phyloP scores from a whole-genome alignment of 2,329 filamentous ascomycete species.

The Ambrosiella xylebori region DNA sequence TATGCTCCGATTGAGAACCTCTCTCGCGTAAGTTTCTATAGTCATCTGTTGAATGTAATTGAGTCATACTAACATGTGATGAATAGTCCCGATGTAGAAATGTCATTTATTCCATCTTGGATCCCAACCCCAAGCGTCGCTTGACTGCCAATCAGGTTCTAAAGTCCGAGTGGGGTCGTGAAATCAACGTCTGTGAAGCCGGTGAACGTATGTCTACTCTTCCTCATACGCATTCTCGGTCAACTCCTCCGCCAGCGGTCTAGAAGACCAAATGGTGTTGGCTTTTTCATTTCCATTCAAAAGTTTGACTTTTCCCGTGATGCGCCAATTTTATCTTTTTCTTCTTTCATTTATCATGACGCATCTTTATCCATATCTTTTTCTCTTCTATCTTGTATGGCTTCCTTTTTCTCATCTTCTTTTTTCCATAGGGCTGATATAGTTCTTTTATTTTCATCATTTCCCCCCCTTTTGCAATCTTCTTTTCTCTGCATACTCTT shows the following conservation, averaged over 20 bases:
- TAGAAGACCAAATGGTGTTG: neutral
- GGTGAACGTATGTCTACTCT: slow-evolving; percentile 62
- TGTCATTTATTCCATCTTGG: slow-evolving; percentile 95
- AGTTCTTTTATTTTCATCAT: slow-evolving; percentile 1
- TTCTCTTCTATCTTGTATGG: neutral
- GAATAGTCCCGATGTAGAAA: slow-evolving; percentile 83
- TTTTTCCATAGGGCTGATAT: neutral
- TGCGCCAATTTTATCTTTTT: neutral
- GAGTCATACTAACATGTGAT: slow-evolving; percentile 4
- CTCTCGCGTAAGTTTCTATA: slow-evolving; percentile 55
- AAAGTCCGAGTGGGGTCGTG: slow-evolving; percentile 95
- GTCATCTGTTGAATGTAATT: neutral
- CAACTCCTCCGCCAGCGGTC: neutral
- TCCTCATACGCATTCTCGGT: slow-evolving; percentile 12
- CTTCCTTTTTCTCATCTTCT: neutral
- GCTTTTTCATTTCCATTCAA: neutral
- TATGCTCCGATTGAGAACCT: slow-evolving; percentile 93
- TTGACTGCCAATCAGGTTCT: slow-evolving; percentile 93
- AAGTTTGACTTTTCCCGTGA: neutral
- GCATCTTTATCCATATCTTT: neutral
- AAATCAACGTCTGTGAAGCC: slow-evolving; percentile 92
- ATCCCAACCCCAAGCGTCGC: slow-evolving; percentile 79
- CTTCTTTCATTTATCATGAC: slow-evolving; percentile 1
- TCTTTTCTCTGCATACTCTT: slow-evolving; percentile 11
- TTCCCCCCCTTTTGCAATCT: slow-evolving; percentile 8